A percentile compares a stretch with the other conserved stretches of the same genome.
Evolutionary conservation across 2,329 filamentous ascomycete species (phyloP).

Genomic region (Hypoxylon sp.): DNA sequence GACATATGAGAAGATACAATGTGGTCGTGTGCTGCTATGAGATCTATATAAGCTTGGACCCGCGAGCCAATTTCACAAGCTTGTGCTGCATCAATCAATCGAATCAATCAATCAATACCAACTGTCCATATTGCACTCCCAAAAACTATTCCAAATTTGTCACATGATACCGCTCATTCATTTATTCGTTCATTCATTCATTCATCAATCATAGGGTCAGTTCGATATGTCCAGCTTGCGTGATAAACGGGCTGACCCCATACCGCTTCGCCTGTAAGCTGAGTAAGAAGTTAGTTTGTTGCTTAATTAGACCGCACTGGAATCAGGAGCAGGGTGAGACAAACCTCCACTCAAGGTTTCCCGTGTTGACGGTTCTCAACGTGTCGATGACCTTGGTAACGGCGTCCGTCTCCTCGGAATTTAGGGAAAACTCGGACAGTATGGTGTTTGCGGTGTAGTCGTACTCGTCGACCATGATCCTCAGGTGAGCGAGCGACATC

Average conservation of each 20-base stretch:
- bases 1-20: too few relatives aligned
- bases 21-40: too few relatives aligned
- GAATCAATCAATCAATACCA: too few relatives aligned
- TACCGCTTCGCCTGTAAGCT: constrained; percentile 38
- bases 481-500: constrained; percentile 38
- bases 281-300: constrained; percentile 7
- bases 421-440: constrained; percentile 21
- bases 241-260: constrained; percentile 32
- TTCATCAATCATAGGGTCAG: constrained; percentile 31
- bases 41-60: too few relatives aligned
- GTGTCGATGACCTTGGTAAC: constrained; percentile 35
- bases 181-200: too few relatives aligned
- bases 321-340: neutral
- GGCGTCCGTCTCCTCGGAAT: constrained; percentile 27
- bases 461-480: constrained; percentile 37
- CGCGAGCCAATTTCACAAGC: too few relatives aligned
- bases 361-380: constrained; percentile 40
- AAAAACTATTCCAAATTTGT: too few relatives aligned
- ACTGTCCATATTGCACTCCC: too few relatives aligned
- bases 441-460: constrained; percentile 35
- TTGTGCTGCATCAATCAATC: too few relatives aligned
- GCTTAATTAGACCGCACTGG: too few relatives aligned
- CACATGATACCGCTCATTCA: too few relatives aligned
- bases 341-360: constrained; percentile 44
- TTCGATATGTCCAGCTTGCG: constrained; percentile 32